Evolutionary conservation across 179 eudicot genomes (phyloP), one percentile per base, ranked within the genome.

Genomic region (Drosera spatulata): DNA sequence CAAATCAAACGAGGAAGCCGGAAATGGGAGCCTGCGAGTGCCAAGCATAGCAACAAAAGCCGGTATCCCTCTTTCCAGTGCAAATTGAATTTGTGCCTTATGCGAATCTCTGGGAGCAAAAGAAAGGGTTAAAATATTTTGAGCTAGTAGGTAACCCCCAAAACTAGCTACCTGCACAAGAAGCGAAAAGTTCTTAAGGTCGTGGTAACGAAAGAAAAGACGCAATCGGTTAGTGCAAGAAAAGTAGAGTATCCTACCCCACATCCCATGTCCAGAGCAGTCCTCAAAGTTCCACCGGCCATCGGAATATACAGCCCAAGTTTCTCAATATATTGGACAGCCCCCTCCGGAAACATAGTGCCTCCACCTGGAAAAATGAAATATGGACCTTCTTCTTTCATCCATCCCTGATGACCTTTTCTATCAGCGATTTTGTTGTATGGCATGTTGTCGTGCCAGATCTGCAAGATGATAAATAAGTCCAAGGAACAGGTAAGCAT

Each of bases 371-470:
- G 97, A 73, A 91, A 91, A 71, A 85, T 75, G 62, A 94, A 94
- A 76, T 85, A 71, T 56, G 80, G 83, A 10, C 99, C 96, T 71
- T 94, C 95, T 62, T 58, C 75, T 70, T 87, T 94, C 99, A 94
- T 90, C 97, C 99, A 94, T 68, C 97, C 97, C 59, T 94, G 99
- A 65, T 90, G 96, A 33, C 97, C 96, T 75, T 94, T 94, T 72
- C 95, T 77, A 60, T 90, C 97, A 61, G 97, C 96, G 77, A 94
- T 83, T 69, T 90, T 90, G 72, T 90, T 71, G 71, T 87, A 82
- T 47, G 96, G 99, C 96, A 90, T 83, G 69, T 94, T 94, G 43
- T 84, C 86, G 51, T 94, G 97, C 97, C 99, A 90, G 73, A 94
- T 94, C 99, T 94, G 84, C 69, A 65, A 6, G 58, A 55, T 11